Evolutionary conservation across 202 grass and related monocot species (phyloP).

Genomic region (Eragrostis tef): DNA sequence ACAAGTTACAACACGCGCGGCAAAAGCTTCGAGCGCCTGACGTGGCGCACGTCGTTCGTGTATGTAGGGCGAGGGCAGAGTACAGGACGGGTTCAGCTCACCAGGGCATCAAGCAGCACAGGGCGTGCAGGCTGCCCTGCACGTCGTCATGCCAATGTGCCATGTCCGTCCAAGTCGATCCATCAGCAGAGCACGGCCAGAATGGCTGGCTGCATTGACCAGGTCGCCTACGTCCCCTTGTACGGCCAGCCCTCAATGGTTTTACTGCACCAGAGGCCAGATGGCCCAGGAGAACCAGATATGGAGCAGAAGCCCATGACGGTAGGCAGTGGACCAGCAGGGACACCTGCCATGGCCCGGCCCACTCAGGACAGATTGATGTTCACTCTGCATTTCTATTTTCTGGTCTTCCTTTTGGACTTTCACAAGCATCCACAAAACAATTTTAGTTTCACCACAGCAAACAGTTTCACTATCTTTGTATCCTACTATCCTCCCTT

Average conservation of each 20-base stretch:
- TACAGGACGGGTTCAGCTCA: background rate
- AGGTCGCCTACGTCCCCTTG: no score
- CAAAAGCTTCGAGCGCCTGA: background rate
- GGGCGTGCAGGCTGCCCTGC: no score
- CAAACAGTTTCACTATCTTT: no score
- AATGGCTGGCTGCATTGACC: background rate
- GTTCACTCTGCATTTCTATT: background rate
- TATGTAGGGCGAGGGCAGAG: no score
- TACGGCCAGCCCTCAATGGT: no score
- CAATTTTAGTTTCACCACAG: background rate
- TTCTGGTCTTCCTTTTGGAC: background rate
- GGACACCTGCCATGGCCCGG: background rate
- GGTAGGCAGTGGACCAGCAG: no score
- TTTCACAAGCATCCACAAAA: conserved; percentile 14
- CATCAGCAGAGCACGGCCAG: conserved; percentile 1
- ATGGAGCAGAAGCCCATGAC: no score
- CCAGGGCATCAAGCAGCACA: no score
- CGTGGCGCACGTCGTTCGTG: no score
- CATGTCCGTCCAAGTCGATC: background rate
- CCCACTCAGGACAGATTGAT: background rate
- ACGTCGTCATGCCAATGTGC: no score
- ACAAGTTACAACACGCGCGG: conserved; percentile 3
- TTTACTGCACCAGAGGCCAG: no score
- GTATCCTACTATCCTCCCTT: conserved; percentile 13
- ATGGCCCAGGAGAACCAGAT: no score